Percentiles rank a stretch among this genome's conserved stretches.
Conservation (phyloP, 1,284 basidiomycete species). For the Ustilago xerochloae region DNA sequence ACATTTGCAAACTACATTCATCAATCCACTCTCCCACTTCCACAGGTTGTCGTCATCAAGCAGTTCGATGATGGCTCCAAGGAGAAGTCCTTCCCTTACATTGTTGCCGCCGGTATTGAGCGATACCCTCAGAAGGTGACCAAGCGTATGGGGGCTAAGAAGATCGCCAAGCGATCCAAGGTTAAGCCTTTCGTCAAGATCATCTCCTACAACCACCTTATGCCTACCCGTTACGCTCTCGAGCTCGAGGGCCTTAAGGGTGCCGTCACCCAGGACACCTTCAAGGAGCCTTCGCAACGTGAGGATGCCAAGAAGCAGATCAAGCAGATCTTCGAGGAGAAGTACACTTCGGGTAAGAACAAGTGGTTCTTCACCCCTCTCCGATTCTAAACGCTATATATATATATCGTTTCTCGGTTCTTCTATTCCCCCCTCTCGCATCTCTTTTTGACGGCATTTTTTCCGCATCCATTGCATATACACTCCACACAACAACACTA, state of each 20-base stretch:
- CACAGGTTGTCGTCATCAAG: slow-evolving; percentile 68
- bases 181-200: slow-evolving; percentile 69
- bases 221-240: slow-evolving; percentile 68
- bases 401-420: slow-evolving; percentile 12
- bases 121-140: slow-evolving; percentile 68
- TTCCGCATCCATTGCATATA: slow-evolving; percentile 15
- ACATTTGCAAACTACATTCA: background rate
- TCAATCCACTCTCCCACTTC: background rate
- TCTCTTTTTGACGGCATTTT: no score
- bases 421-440: no score
- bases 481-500: no score
- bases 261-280: slow-evolving; percentile 64
- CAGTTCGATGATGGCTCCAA: slow-evolving; percentile 68
- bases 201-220: slow-evolving; percentile 69
- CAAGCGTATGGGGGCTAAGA: slow-evolving; percentile 68
- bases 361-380: slow-evolving; percentile 68
- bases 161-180: slow-evolving; percentile 67
- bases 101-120: slow-evolving; percentile 67
- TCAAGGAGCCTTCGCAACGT: slow-evolving; percentile 67
- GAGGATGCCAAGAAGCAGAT: slow-evolving; percentile 67
- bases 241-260: slow-evolving; percentile 68
- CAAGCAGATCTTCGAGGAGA: slow-evolving; percentile 68
- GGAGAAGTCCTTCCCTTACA: slow-evolving; percentile 66
- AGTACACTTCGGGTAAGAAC: slow-evolving; percentile 68
- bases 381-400: slow-evolving; percentile 57